Percentiles rank a stretch among this genome's conserved stretches.
Evolutionary conservation across 495 filamentous ascomycete species (phyloP).

Genomic region (Penicillium coprophilum): DNA sequence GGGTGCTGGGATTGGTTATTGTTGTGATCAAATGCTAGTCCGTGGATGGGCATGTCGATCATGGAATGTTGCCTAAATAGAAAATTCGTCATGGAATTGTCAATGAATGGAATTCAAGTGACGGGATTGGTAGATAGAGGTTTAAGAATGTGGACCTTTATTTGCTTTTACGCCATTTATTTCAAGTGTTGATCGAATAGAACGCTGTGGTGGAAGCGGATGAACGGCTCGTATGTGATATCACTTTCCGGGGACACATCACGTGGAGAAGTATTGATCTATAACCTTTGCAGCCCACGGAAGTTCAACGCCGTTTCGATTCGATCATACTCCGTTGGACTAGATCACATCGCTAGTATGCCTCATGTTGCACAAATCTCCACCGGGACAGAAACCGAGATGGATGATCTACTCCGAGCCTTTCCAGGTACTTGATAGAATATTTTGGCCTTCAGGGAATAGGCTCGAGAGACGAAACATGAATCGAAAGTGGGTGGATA

Average conservation of each 20-base stretch:
- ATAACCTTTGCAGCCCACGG: not conserved
- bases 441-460: slow-evolving; percentile 4
- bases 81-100: not conserved
- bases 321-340: not conserved
- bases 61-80: slow-evolving; percentile 16
- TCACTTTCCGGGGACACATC: not conserved
- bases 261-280: not conserved
- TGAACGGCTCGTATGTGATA: not conserved
- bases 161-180: not conserved
- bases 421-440: slow-evolving; percentile 3
- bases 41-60: slow-evolving; percentile 21
- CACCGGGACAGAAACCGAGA: slow-evolving; percentile 4
- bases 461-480: slow-evolving; percentile 15
- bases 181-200: not conserved
- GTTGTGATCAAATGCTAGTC: slow-evolving; percentile 8
- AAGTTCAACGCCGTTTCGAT: not conserved
- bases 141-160: slow-evolving; percentile 13
- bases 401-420: not conserved
- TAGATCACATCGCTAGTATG: not conserved
- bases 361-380: slow-evolving; percentile 8
- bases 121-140: not conserved
- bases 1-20: not conserved
- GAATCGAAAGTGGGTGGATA: slow-evolving; percentile 17
- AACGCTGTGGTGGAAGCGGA: not conserved
- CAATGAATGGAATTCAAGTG: slow-evolving; percentile 3